These are phyloP conservation scores for Cryphonectria japonica DNA, from an alignment of 2,329 filamentous ascomycete species.

Conservation along the genomic window DNA sequence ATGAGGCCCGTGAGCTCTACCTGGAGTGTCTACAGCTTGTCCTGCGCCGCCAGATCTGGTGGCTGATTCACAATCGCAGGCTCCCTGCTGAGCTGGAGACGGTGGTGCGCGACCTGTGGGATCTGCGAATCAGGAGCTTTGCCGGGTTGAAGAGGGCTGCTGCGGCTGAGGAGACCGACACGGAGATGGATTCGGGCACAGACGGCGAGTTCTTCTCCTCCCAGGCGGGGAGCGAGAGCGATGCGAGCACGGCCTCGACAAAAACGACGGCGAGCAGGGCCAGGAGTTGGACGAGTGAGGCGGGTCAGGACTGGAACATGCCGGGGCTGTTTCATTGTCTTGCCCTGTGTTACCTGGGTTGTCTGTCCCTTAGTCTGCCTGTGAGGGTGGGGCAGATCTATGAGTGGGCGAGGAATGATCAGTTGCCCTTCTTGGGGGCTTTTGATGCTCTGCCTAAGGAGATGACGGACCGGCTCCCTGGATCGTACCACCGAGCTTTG, in stretches of 20 bases:
- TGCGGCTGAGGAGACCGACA: slow-evolving; percentile 36
- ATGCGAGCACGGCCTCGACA: slow-evolving; percentile 34
- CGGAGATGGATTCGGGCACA: slow-evolving; percentile 36
- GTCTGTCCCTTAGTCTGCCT: slow-evolving; percentile 74
- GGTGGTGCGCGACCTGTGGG: slow-evolving; percentile 84
- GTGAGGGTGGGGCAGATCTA: slow-evolving; percentile 74
- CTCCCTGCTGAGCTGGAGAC: slow-evolving; percentile 76
- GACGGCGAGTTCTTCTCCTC: slow-evolving; percentile 61
- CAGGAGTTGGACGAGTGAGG: slow-evolving; percentile 50
- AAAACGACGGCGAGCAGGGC: slow-evolving; percentile 39
- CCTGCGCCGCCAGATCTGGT: slow-evolving; percentile 78
- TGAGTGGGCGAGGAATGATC: slow-evolving; percentile 67
- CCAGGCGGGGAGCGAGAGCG: slow-evolving; percentile 49
- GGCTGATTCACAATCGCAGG: slow-evolving; percentile 68
- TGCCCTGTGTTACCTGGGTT: slow-evolving; percentile 78
- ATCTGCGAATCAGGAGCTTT: slow-evolving; percentile 64
- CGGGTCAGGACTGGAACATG: slow-evolving; percentile 54
- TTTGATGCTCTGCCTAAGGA: slow-evolving; percentile 52
- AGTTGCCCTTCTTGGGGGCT: slow-evolving; percentile 73
- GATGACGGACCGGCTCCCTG: slow-evolving; percentile 68
- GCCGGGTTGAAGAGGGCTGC: slow-evolving; percentile 53
- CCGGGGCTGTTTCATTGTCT: slow-evolving; percentile 77
- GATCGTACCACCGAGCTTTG: slow-evolving; percentile 61
- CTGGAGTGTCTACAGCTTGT: slow-evolving; percentile 84
- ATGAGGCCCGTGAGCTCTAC: slow-evolving; percentile 75